A percentile compares a stretch with the other conserved stretches of the same genome.
Conservation (phyloP, 495 filamentous ascomycete genomes). For the Achaetomiella virescens region DNA sequence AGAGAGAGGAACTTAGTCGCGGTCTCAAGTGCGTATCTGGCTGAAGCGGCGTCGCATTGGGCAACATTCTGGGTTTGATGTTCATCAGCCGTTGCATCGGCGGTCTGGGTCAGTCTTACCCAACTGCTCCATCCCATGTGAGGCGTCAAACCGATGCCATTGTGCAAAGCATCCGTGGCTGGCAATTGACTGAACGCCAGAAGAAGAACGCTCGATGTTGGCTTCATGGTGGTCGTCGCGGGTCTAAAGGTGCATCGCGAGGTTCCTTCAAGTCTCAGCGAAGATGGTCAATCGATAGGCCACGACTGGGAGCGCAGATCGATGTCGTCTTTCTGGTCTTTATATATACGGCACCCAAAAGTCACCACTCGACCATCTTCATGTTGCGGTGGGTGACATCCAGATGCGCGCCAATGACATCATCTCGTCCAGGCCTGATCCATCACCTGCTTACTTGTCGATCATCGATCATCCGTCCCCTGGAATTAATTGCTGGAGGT, state of each 20-base stretch:
- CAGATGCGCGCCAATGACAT: no score
- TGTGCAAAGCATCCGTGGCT: background rate
- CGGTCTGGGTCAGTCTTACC: slow-evolving; percentile 1
- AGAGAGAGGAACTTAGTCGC: slow-evolving; percentile 21
- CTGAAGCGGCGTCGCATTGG: slow-evolving; percentile 20
- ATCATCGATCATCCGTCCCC: no score
- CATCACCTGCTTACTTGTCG: no score
- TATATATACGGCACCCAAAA: no score
- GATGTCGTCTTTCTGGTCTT: no score
- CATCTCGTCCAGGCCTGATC: no score
- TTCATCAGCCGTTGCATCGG: background rate
- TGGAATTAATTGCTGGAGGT: no score
- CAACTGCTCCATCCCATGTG: slow-evolving; percentile 24
- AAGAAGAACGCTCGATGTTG: background rate
- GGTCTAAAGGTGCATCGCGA: background rate
- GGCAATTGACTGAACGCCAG: background rate
- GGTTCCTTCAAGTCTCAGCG: no score
- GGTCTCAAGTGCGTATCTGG: slow-evolving; percentile 16
- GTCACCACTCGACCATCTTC: no score
- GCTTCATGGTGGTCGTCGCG: background rate
- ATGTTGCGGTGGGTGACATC: no score
- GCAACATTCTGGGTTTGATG: slow-evolving; percentile 13
- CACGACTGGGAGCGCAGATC: no score
- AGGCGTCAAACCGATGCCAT: slow-evolving; percentile 17
- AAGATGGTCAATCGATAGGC: no score